A percentile compares a stretch with the other conserved stretches of the same genome.
phyloP scores from a whole-genome alignment of 768 basidiomycete genomes.

The Pulveroboletus sp. region DNA sequence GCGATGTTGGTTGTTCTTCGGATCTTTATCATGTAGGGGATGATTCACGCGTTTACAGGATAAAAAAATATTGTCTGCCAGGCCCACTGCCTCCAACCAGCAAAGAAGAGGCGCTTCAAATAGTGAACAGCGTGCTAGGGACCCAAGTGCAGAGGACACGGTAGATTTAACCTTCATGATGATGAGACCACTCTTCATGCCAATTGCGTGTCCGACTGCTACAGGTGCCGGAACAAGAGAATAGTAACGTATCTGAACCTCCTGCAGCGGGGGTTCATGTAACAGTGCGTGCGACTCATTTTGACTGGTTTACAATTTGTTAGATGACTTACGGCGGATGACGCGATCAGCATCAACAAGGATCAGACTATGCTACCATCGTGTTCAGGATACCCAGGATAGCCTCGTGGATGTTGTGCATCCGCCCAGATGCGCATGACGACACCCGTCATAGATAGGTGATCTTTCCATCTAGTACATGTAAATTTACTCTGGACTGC shows the following conservation, averaged over 20 bases:
- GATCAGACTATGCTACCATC: neutral
- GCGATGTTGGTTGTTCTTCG: no score
- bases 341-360: neutral
- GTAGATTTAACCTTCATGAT: neutral
- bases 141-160: neutral
- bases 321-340: no score
- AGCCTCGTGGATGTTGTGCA: neutral
- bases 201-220: neutral
- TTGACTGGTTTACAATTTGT: no score
- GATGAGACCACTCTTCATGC: neutral
- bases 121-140: neutral
- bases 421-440: neutral
- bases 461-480: constrained; percentile 17
- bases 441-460: neutral
- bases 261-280: neutral
- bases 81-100: no score
- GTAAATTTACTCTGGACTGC: no score
- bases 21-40: no score
- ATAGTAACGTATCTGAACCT: neutral
- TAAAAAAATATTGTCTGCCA: neutral
- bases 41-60: no score
- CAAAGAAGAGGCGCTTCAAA: neutral
- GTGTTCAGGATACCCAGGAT: neutral
- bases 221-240: neutral
- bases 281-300: neutral